Evolutionary conservation across 2,329 filamentous ascomycete species (phyloP).

Genomic region (Clathrospora elynae): DNA sequence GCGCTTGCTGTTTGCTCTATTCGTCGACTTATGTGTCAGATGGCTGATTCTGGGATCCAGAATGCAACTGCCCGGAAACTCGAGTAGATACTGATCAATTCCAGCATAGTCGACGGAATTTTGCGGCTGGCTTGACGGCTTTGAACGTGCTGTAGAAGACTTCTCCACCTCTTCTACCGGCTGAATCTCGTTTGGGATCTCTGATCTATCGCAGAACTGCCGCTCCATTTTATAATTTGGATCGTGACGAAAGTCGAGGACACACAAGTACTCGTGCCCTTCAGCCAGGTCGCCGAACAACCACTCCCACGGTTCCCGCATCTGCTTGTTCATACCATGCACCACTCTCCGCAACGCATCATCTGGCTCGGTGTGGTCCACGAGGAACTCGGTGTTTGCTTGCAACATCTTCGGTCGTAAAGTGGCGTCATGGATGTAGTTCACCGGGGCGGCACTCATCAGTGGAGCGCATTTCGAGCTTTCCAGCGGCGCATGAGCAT

Average conservation of each 20-base stretch:
- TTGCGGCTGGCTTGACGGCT: not conserved
- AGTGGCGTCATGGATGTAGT: conserved; percentile 2
- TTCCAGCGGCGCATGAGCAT: conserved; percentile 5
- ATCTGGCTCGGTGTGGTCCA: conserved; percentile 3
- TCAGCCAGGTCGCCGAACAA: conserved; percentile 6
- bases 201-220: not conserved
- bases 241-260: conserved; percentile 7
- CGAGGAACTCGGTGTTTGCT: conserved; percentile 8
- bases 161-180: not conserved
- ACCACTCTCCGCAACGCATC: conserved; percentile 1
- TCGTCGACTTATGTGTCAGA: not conserved
- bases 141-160: not conserved
- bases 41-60: not conserved
- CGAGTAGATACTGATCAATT: conserved; percentile 8
- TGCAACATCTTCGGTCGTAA: not conserved
- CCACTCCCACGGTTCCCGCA: conserved; percentile 10
- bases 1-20: conserved; percentile 1
- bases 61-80: conserved; percentile 1
- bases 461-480: conserved; percentile 1
- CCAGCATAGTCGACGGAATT: conserved; percentile 2
- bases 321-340: conserved; percentile 7
- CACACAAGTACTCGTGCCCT: conserved; percentile 15
- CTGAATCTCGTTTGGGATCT: not conserved
- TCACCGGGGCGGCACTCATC: conserved; percentile 6
- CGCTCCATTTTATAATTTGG: not conserved